These are phyloP conservation scores for Penicillium cataractarum DNA, from an alignment of 495 filamentous ascomycete species.

Conservation along the genomic window DNA sequence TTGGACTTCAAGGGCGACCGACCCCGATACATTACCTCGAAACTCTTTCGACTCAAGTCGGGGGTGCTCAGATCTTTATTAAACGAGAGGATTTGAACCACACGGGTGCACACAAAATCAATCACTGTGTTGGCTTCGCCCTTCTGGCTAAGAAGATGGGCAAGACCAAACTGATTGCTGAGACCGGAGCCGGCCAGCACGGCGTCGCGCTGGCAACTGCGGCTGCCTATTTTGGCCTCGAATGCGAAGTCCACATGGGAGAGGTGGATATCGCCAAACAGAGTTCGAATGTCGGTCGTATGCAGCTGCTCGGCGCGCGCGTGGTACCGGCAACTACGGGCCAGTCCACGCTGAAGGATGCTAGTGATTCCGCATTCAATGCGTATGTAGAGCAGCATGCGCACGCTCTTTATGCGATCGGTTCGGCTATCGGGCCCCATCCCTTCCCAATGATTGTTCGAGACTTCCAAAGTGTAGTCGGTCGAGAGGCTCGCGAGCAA, in stretches of 20 bases:
- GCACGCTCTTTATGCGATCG: conserved; percentile 96
- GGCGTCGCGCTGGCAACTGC: conserved; percentile 94
- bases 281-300: conserved; percentile 93
- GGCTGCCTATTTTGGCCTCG: conserved; percentile 96
- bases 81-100: conserved; percentile 95
- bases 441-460: conserved; percentile 96
- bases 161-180: conserved; percentile 93
- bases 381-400: conserved; percentile 84
- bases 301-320: conserved; percentile 89
- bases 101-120: conserved; percentile 90
- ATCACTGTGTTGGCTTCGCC: conserved; percentile 90
- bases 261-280: conserved; percentile 92
- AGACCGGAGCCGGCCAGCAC: conserved; percentile 96
- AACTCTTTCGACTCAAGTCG: conserved; percentile 15
- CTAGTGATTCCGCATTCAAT: conserved; percentile 90
- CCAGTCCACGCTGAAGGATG: conserved; percentile 83
- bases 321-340: conserved; percentile 89
- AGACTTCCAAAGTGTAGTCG: conserved; percentile 93
- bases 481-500: conserved; percentile 31
- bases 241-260: conserved; percentile 95
- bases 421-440: conserved; percentile 91
- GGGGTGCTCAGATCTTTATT: conserved; percentile 89
- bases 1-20: conserved; percentile 25
- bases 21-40: conserved; percentile 21
- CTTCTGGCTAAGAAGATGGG: conserved; percentile 80